These are phyloP conservation scores for Polygonum maritimum DNA, from an alignment of 148 eudicot species.

Conservation along the genomic window DNA sequence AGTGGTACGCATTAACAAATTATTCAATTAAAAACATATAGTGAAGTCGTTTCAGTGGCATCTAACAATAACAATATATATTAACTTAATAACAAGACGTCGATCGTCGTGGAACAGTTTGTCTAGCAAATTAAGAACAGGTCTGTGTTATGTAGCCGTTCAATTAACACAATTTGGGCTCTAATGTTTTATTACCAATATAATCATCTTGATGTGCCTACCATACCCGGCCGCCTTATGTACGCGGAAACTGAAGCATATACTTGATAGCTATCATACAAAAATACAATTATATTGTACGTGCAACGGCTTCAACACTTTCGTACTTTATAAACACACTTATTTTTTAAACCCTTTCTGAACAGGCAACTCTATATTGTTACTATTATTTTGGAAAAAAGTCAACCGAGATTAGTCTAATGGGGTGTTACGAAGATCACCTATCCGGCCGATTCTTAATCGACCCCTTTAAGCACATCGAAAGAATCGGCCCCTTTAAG, in stretches of 20 bases:
- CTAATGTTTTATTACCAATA: neutral
- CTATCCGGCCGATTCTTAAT: no score
- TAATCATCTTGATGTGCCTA: neutral
- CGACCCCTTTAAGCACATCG: no score
- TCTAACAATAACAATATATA: no score
- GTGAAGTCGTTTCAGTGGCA: no score
- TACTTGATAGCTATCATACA: neutral
- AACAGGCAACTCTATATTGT: neutral
- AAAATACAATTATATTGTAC: neutral
- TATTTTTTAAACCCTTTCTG: neutral
- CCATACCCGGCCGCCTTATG: neutral
- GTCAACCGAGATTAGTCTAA: neutral
- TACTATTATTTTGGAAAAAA: neutral
- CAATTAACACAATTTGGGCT: neutral
- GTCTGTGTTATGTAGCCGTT: neutral
- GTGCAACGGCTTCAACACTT: neutral
- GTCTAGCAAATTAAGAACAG: neutral
- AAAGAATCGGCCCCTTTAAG: no score
- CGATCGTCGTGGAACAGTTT: neutral
- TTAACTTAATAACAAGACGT: neutral
- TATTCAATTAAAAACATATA: neutral
- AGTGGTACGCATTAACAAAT: neutral
- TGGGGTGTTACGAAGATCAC: neutral
- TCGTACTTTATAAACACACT: no score
- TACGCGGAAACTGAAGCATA: neutral